phyloP scores from a whole-genome alignment of 345 rosid species.

The Lepidium didymum region DNA sequence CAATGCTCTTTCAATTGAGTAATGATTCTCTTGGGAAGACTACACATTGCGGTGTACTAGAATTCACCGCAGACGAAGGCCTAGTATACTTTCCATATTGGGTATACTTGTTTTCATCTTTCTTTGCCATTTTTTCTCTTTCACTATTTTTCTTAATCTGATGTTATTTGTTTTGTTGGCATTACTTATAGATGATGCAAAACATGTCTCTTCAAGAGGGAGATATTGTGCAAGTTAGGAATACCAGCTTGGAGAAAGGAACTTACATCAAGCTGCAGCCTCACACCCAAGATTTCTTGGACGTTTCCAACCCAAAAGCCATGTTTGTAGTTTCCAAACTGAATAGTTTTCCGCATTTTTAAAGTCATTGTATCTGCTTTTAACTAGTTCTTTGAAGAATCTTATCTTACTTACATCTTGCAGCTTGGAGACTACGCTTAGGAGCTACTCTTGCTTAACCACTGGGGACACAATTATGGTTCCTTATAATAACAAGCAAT shows the following conservation, averaged over 20 bases:
- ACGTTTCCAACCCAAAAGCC: conserved; percentile 65
- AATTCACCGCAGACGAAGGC: conserved; percentile 66
- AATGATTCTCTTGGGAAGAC: conserved; percentile 34
- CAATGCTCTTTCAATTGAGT: conserved; percentile 51
- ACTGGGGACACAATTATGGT: conserved; percentile 59
- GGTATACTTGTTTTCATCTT: conserved; percentile 29
- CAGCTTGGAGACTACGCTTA: conserved; percentile 66
- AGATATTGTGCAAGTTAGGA: conserved; percentile 41
- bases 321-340: conserved; percentile 34
- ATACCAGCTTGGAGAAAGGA: conserved; percentile 47
- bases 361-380: neutral
- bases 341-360: neutral
- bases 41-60: conserved; percentile 62
- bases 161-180: neutral
- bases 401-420: neutral
- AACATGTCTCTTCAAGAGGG: conserved; percentile 67
- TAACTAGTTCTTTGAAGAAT: neutral
- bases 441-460: conserved; percentile 71
- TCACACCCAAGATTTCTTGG: conserved; percentile 56
- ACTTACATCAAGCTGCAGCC: conserved; percentile 62
- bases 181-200: conserved; percentile 52
- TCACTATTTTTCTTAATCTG: neutral
- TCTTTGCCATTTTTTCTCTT: neutral
- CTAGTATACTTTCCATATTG: conserved; percentile 53
- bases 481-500: conserved; percentile 57